These are phyloP conservation scores for Euclidium syriacum DNA, from an alignment of 345 rosid species.

Conservation along the genomic window DNA sequence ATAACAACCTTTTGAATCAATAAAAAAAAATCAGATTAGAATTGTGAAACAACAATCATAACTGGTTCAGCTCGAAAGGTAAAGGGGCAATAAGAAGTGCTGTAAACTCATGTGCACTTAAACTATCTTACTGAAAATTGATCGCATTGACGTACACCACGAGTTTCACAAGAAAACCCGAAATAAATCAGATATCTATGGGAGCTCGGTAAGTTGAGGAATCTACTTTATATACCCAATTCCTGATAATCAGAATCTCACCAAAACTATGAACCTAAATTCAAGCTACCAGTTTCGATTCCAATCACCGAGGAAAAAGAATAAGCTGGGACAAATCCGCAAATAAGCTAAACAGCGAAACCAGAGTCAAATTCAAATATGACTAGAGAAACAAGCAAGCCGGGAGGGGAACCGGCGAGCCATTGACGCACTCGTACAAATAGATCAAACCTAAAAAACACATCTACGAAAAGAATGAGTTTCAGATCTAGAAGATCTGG, in stretches of 20 bases:
- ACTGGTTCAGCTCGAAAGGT: not conserved
- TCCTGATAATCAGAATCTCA: not conserved
- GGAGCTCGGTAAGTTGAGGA: too few species aligned
- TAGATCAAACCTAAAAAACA: not conserved
- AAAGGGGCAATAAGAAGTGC: too few species aligned
- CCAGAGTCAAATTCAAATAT: not conserved
- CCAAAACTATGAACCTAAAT: not conserved
- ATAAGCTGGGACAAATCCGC: not conserved
- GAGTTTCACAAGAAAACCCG: not conserved
- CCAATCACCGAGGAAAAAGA: not conserved
- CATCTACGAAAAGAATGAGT: not conserved
- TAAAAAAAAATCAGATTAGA: not conserved
- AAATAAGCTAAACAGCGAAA: not conserved
- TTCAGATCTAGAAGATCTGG: slow-evolving; percentile 7
- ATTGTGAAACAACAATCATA: not conserved
- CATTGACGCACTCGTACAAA: not conserved
- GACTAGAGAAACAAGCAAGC: not conserved
- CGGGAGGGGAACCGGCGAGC: slow-evolving; percentile 25
- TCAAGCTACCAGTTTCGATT: not conserved
- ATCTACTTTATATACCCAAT: too few species aligned
- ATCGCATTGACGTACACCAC: not conserved
- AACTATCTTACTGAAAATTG: too few species aligned
- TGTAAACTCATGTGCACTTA: too few species aligned
- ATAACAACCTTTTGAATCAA: not conserved
- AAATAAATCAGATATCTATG: too few species aligned